Base-by-base conservation (phyloP, 106 monocot species). In the Alisma plantagoaquatica region DNA sequence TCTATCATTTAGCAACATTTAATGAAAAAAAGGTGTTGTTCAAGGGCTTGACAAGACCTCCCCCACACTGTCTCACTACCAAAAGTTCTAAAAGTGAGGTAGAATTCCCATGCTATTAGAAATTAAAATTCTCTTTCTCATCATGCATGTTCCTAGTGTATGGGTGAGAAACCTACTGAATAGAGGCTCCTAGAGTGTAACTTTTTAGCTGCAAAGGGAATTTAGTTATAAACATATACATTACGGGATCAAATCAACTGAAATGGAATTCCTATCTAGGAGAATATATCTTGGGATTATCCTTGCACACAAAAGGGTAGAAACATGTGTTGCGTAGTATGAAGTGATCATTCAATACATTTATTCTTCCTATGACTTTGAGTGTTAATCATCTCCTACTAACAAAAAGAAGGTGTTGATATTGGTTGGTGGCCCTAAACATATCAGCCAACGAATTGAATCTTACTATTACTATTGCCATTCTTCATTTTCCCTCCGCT, bases 401-500 rank as follows among this genome's bases (percentile, higher is more conserved):
- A 31, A 54, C 23, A 75, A 31, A 53, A 77, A 74, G 27, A 87
- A 87, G 61, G 86, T 87, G 47, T 25, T 87, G 70, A 87, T 87
- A 21, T 71, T 87, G 72, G 86, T 81, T 59, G 86, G 86, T 68
- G 86, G 86, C 16, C 86, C 86, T 30, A 87, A 87, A 50, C 59
- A 81, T 19, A 87, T 87, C 41, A 81, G 86, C 24, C 86, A 87
- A 69, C 81, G 86, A n/a, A 87, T 87, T 35, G 86, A 87, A 56
- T 87, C 81, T 66, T 81, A 87, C 56, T 87, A 87, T 41, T 87
- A 81, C 54, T 87, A 81, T 46, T 87, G 86, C 24, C 86, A 87
- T 87, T 77, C 86, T 54, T 77, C 81, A 12, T 87, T 81, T 66
- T 81, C 86, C 12, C 86, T 87, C 67, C 73, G 68, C 2, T 31